phyloP scores from a whole-genome alignment of 2,329 filamentous ascomycete genomes.

The Calonectria pseudoturangicola region DNA sequence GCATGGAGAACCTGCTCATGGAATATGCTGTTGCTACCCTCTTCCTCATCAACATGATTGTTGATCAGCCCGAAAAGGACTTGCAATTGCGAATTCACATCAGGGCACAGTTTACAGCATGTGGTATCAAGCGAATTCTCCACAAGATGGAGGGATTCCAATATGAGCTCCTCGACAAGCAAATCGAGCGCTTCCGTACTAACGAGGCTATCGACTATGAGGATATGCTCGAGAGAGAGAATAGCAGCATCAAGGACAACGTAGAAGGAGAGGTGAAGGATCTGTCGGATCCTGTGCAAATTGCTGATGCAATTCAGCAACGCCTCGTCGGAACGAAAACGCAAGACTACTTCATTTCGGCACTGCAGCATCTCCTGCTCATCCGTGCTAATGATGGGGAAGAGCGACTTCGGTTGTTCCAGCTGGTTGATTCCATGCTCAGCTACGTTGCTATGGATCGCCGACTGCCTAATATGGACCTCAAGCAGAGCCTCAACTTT shows the following conservation, averaged over 20 bases:
- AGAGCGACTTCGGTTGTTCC: constrained; percentile 95
- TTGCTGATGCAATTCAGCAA: constrained; percentile 93
- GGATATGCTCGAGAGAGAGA: constrained; percentile 94
- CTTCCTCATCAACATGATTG: constrained; percentile 96
- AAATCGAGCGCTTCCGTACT: constrained; percentile 92
- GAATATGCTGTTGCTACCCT: constrained; percentile 97
- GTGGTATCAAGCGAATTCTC: constrained; percentile 94
- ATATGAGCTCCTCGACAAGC: constrained; percentile 98
- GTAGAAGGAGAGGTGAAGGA: constrained; percentile 92
- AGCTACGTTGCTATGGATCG: constrained; percentile 99
- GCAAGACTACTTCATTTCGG: constrained; percentile 96
- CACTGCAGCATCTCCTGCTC: constrained; percentile 94
- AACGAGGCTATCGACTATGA: constrained; percentile 99
- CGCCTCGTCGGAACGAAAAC: constrained; percentile 89
- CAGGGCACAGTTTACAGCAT: constrained; percentile 95
- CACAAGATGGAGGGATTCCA: constrained; percentile 99
- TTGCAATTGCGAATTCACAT: constrained; percentile 95
- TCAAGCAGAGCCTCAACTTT: constrained; percentile 98
- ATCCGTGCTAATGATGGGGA: constrained; percentile 94
- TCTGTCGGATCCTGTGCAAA: constrained; percentile 93
- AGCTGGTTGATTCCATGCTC: constrained; percentile 98
- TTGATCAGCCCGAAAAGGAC: constrained; percentile 92
- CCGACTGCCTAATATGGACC: constrained; percentile 94
- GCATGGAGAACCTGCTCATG: constrained; percentile 99
- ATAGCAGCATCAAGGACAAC: constrained; percentile 91